Base-by-base conservation (phyloP, 78 protist genomes). In the Cavenderia fasciculata region DNA sequence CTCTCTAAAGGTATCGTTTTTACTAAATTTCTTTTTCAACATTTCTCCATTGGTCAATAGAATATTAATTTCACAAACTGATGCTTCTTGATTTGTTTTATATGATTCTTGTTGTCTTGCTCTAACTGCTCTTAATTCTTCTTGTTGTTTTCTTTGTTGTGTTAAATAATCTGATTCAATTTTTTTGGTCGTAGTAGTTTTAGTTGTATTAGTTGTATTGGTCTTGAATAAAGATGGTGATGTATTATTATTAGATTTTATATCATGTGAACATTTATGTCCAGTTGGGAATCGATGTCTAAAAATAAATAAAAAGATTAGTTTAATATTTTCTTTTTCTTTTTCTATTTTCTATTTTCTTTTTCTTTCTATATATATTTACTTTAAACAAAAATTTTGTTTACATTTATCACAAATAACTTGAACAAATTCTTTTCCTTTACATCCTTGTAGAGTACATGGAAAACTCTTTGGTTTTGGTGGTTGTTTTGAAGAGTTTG, bases 251-350 rank as follows among this genome's bases (percentile, higher is more conserved):
- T 43, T n/a, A 4, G 43, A 23, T 21, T 63, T 63, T 63, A 5
- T 21, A 38, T 36, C 31, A 18, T 38, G 27, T 3, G n/a, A 0
- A 36, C 87, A 77, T 46, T 40, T 56, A 52, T 77, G 87, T 38
- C 62, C 49, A 21, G 87, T 63, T 63, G 87, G 87, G 57, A 77
- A 77, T 34, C 87, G 27, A 77, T 77, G 87, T 49, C 74, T 75
- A 43, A n/a, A 18, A 5, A 40, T 4, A 38, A 38, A 40, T 16
- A 12, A 63, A 40, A 57, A 16, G 16, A 38, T 61, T 16, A 7
- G 36, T 27, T n/a, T 61, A 61, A 34, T 27, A 27, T 61, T 25
- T 7, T n/a, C n/a, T n/a, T n/a, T n/a, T n/a, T n/a, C n/a, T n/a
- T n/a, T n/a, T n/a, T n/a, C n/a, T n/a, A n/a, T n/a, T n/a, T n/a